phyloP scores from a whole-genome alignment of 176 grass and related monocot genomes.

The Phoenix roebelenii region DNA sequence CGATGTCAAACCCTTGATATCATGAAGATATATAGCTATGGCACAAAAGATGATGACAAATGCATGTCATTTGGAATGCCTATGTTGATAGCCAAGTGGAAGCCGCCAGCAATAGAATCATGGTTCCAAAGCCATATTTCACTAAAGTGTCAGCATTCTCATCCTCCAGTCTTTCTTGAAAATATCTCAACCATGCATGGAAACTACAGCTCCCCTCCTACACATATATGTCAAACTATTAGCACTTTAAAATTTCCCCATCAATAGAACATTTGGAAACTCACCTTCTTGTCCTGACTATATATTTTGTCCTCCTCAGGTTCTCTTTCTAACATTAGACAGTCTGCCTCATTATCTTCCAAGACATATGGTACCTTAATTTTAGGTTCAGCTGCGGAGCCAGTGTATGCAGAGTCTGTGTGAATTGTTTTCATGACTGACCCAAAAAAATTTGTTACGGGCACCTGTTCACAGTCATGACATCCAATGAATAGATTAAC shows the following conservation, averaged over 20 bases:
- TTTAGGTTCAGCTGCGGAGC: constrained; percentile 34
- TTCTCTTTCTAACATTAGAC: constrained; percentile 34
- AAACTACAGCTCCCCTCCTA: constrained; percentile 43
- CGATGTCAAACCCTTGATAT: no score
- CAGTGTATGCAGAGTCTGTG: constrained; percentile 65
- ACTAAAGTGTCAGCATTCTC: constrained; percentile 56
- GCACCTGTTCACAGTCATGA: constrained; percentile 39
- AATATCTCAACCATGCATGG: constrained; percentile 48
- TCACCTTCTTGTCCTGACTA: constrained; percentile 38
- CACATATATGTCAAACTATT: constrained; percentile 26
- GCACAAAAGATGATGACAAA: neutral
- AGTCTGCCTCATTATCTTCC: constrained; percentile 17
- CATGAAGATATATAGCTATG: no score
- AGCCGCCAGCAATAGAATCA: constrained; percentile 62
- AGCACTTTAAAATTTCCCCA: constrained; percentile 16
- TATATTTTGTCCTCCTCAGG: constrained; percentile 25
- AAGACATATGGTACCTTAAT: constrained; percentile 11
- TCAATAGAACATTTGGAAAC: constrained; percentile 17
- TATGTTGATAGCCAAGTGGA: constrained; percentile 81
- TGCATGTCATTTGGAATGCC: constrained; percentile 4
- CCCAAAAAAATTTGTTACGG: constrained; percentile 97
- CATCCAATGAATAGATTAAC: neutral
- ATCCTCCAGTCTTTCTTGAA: constrained; percentile 42
- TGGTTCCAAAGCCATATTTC: constrained; percentile 59
- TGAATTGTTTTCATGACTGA: constrained; percentile 98